phyloP scores from a whole-genome alignment of 805 yeast species.

The Yarrowia sp. region DNA sequence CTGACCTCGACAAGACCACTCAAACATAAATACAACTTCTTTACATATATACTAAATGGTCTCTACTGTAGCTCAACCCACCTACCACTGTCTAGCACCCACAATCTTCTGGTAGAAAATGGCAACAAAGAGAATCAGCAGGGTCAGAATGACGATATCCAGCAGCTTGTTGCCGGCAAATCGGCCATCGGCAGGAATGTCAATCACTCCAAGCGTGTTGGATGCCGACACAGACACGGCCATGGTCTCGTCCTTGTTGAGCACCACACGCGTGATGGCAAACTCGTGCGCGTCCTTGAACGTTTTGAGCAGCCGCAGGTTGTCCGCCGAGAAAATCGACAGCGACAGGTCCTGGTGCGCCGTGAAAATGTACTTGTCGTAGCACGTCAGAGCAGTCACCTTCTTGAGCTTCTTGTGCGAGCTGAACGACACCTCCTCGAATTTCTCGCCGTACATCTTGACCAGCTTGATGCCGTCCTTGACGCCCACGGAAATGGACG shows the following conservation, averaged over 20 bases:
- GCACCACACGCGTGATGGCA: slow-evolving; percentile 70
- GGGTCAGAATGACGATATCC: slow-evolving; percentile 34
- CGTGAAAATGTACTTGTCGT: slow-evolving; percentile 51
- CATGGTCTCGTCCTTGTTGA: slow-evolving; percentile 64
- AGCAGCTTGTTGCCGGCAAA: slow-evolving; percentile 31
- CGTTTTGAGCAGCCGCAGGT: slow-evolving; percentile 51
- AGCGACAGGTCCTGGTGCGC: slow-evolving; percentile 70
- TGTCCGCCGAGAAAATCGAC: slow-evolving; percentile 51
- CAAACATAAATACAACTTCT: not conserved
- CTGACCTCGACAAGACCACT: too few relatives aligned
- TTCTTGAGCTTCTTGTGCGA: slow-evolving; percentile 34
- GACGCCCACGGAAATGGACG: not conserved
- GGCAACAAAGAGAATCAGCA: slow-evolving; percentile 33
- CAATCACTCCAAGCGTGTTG: slow-evolving; percentile 62
- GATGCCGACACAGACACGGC: slow-evolving; percentile 78
- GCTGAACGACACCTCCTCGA: not conserved
- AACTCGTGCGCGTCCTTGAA: slow-evolving; percentile 67
- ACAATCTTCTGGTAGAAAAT: slow-evolving; percentile 36
- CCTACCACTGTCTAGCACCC: slow-evolving; percentile 36
- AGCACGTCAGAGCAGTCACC: slow-evolving; percentile 49
- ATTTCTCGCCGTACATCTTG: slow-evolving; percentile 6
- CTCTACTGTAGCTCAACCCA: not conserved
- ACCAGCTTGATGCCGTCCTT: slow-evolving; percentile 21
- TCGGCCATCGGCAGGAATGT: slow-evolving; percentile 47
- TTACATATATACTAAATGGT: not conserved